Percentiles rank a stretch among this genome's conserved stretches.
These are phyloP conservation scores for Zasmidium angulare DNA, from an alignment of 2,329 filamentous ascomycete genomes.

Conservation along the genomic window DNA sequence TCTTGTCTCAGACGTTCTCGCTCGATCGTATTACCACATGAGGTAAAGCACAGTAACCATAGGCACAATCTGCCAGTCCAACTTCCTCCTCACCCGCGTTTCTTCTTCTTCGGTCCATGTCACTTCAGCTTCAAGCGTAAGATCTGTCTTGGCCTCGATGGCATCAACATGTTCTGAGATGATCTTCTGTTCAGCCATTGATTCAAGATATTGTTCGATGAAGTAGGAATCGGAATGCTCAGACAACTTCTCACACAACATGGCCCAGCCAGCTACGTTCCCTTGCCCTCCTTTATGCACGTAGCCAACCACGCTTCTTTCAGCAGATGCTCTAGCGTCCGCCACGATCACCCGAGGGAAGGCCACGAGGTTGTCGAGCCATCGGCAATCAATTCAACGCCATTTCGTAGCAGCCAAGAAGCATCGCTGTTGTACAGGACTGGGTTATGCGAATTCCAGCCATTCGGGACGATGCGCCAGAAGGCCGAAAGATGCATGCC, in stretches of 20 bases:
- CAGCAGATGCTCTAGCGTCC: not conserved
- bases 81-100: constrained; percentile 54
- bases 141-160: constrained; percentile 7
- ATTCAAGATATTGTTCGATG: not conserved
- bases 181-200: constrained; percentile 15
- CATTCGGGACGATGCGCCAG: not conserved
- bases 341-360: not conserved
- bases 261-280: not conserved
- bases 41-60: constrained; percentile 61
- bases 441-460: not conserved
- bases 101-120: constrained; percentile 24
- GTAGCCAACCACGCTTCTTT: not conserved
- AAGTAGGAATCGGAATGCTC: not conserved
- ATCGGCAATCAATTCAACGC: not conserved
- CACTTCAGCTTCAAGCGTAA: constrained; percentile 6
- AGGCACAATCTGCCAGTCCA: constrained; percentile 58
- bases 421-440: not conserved
- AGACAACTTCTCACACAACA: not conserved
- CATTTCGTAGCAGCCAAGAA: not conserved
- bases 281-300: not conserved
- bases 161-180: constrained; percentile 1
- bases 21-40: constrained; percentile 55
- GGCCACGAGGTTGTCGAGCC: not conserved
- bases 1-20: constrained; percentile 25
- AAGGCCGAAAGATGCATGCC: not conserved